Conservation (phyloP, 371 early-diverging fungal genomes). For the Batrachochytrium dendrobatidis region DNA sequence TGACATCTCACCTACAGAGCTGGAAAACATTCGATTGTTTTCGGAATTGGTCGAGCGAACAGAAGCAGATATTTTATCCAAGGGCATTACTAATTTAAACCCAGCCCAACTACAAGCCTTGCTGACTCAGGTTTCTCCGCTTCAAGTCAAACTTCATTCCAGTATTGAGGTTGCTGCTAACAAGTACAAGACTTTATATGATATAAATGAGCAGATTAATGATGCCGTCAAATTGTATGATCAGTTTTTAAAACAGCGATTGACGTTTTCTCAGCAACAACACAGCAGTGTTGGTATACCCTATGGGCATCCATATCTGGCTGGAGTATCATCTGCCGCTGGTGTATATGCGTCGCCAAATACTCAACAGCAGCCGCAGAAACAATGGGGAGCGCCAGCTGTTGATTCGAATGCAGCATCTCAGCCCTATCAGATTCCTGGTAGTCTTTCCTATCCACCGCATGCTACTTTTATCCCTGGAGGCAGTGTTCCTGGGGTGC, state of each 20-base stretch:
- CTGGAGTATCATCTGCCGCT: too few species aligned
- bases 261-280: background rate
- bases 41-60: slow-evolving; percentile 52
- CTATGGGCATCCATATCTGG: background rate
- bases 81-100: slow-evolving; percentile 21
- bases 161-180: background rate
- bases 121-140: background rate
- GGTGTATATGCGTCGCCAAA: too few species aligned
- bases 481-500: too few species aligned
- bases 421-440: too few species aligned
- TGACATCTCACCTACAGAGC: slow-evolving; percentile 49
- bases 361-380: too few species aligned
- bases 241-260: background rate
- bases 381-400: too few species aligned
- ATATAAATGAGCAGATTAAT: background rate
- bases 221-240: background rate
- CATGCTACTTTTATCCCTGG: too few species aligned
- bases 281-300: background rate
- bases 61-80: slow-evolving; percentile 30
- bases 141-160: background rate
- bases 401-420: too few species aligned
- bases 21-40: slow-evolving; percentile 66
- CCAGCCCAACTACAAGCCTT: slow-evolving; percentile 28
- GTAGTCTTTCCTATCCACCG: too few species aligned
- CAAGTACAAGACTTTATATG: background rate